Evolutionary conservation across 1,284 basidiomycete genomes (phyloP), one percentile per base, ranked within the genome.

Genomic region (Ganoderma sp.): DNA sequence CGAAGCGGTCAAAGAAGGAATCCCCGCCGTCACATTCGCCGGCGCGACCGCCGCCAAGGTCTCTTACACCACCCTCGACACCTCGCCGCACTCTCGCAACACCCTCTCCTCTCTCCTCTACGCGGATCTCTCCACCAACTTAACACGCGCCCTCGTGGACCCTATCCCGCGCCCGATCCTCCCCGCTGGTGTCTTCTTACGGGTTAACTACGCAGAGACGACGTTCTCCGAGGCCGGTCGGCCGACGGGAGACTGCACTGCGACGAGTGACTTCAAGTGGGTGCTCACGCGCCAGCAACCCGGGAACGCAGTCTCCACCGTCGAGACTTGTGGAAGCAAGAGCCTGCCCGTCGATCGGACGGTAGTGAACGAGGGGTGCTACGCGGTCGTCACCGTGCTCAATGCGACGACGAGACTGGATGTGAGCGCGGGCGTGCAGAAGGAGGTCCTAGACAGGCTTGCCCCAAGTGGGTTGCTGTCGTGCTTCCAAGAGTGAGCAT

Each of bases 21-120:
- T 87, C 37, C 85, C 86, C 6, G 80, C 85, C 19, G 78, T 84
- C 63, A 85, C 85, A 1, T 85, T 87, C 78, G 85, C 84, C 22
- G 85, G 82, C 4, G 75, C 74, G n/a, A 79, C 79, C 25, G 79
- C 76, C n/a, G 76, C 81, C 6, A 78, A 81, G 61, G 80, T 83
- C 19, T 82, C 84, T 14, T 87, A 81, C 76, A 85, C 84, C 2
- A 83, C 81, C 5, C 82, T 87, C 70, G 64, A 74, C 39, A 73
- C 76, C 25, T 73, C 75, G 34, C 78, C 81, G 12, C 78, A 73
- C 28, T 75, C 79, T 10, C 56, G 75, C 17, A 75, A 76, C 28
- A 80, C 82, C 28, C 67, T 75, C n/a, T 77, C 82, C 12, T 81
- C 83, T 8, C 72, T 75, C 61, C 74, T 82, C 63, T 85, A 84